These are phyloP conservation scores for Phaseolus coccineus DNA, from an alignment of 331 rosid genomes.

Conservation along the genomic window DNA sequence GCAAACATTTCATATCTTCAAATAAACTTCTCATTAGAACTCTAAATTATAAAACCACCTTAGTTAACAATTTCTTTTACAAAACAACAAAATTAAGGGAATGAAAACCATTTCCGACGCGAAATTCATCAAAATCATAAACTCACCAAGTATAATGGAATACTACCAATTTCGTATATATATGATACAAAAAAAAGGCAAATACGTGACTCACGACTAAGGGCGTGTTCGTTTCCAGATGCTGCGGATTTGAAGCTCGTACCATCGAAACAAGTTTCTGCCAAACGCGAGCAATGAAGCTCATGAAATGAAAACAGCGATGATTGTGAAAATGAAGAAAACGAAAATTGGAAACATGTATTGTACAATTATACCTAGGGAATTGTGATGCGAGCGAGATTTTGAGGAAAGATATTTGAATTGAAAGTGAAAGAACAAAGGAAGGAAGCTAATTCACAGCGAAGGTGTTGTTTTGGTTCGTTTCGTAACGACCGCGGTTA, in stretches of 20 bases:
- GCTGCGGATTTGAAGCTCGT: constrained; percentile 47
- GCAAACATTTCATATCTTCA: neutral
- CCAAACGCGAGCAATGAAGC: constrained; percentile 40
- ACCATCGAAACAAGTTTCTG: constrained; percentile 60
- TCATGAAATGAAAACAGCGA: constrained; percentile 16
- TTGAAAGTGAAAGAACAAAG: neutral
- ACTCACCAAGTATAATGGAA: neutral
- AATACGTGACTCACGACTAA: constrained; percentile 50
- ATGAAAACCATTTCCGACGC: neutral
- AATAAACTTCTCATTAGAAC: neutral
- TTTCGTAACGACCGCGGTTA: constrained; percentile 22
- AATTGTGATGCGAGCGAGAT: constrained; percentile 18
- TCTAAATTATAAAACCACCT: neutral
- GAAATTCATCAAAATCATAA: neutral
- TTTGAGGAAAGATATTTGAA: constrained; percentile 7
- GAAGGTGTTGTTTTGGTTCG: constrained; percentile 18
- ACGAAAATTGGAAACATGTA: neutral
- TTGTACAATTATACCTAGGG: constrained; percentile 25
- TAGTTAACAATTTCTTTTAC: neutral
- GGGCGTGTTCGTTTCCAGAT: constrained; percentile 61
- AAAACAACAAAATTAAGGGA: neutral
- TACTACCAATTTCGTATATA: neutral
- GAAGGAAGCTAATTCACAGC: constrained; percentile 11
- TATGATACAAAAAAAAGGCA: neutral
- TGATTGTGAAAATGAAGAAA: neutral